Percentiles rank a stretch among this genome's conserved stretches.
Conservation (phyloP, 345 rosid species). For the Eucalyptus lansdowneana region DNA sequence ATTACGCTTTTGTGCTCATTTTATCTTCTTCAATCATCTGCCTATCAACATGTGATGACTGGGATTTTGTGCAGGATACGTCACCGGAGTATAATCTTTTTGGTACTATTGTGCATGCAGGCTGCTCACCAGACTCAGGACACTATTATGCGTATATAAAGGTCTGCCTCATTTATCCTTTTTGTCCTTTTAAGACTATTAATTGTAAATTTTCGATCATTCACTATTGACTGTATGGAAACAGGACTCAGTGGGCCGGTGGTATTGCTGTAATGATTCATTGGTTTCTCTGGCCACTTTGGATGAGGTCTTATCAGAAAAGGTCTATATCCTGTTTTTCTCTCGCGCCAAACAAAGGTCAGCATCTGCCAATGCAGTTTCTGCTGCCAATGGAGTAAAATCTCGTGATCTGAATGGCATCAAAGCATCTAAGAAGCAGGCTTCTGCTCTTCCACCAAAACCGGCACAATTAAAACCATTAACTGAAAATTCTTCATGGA, state of each 20-base stretch:
- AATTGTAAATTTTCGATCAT: conserved; percentile 1
- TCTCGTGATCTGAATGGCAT: conserved; percentile 36
- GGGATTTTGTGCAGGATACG: conserved; percentile 47
- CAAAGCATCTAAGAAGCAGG: conserved; percentile 25
- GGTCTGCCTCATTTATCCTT: conserved; percentile 16
- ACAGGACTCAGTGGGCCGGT: conserved; percentile 79
- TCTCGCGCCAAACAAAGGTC: conserved; percentile 67
- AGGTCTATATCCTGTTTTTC: conserved; percentile 88
- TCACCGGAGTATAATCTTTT: conserved; percentile 85
- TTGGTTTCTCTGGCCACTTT: conserved; percentile 56
- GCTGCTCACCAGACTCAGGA: conserved; percentile 85
- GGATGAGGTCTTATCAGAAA: conserved; percentile 89
- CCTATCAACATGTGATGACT: not conserved
- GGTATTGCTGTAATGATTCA: conserved; percentile 96
- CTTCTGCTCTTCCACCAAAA: conserved; percentile 22
- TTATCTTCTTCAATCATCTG: not conserved
- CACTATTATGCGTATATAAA: conserved; percentile 96
- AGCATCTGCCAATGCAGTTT: conserved; percentile 13
- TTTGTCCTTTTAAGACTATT: not conserved
- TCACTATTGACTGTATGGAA: not conserved
- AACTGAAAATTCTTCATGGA: conserved; percentile 22
- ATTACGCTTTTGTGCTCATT: not conserved
- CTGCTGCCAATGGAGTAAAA: conserved; percentile 45
- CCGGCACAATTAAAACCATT: conserved; percentile 10
- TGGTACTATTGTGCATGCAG: conserved; percentile 94